Conservation (phyloP, 2,329 filamentous ascomycete species). For the Colletotrichum brevisporum region DNA sequence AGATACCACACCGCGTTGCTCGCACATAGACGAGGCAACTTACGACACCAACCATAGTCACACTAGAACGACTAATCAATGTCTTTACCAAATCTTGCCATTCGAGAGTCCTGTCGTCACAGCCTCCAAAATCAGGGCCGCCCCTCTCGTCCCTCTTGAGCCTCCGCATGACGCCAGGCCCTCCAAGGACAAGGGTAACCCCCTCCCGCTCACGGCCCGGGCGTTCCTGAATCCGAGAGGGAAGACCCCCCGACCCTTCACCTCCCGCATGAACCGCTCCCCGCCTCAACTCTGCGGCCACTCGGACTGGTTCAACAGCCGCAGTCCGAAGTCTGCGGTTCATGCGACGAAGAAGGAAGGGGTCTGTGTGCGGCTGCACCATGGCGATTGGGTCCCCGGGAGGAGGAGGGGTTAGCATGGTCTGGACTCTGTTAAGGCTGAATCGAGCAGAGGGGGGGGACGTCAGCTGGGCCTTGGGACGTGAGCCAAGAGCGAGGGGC, state of each 20-base stretch:
- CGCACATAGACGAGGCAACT: conserved; percentile 20
- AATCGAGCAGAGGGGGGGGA: no score
- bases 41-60: conserved; percentile 13
- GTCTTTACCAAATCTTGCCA: neutral
- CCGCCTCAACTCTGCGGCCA: neutral
- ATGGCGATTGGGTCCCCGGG: no score
- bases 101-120: neutral
- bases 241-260: conserved; percentile 7
- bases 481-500: no score
- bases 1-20: conserved; percentile 34
- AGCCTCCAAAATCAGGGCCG: neutral
- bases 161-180: conserved; percentile 12
- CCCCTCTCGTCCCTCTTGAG: neutral
- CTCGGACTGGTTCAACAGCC: conserved; percentile 5
- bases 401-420: no score
- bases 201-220: conserved; percentile 5
- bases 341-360: neutral
- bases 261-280: conserved; percentile 10
- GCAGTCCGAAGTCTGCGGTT: conserved; percentile 8
- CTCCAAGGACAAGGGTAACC: conserved; percentile 11
- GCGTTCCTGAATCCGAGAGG: neutral
- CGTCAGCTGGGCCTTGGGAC: no score
- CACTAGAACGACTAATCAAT: neutral
- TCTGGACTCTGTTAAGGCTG: no score
- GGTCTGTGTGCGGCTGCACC: no score